Conservation (phyloP, 805 yeast species). For the Starmera amethionina region DNA sequence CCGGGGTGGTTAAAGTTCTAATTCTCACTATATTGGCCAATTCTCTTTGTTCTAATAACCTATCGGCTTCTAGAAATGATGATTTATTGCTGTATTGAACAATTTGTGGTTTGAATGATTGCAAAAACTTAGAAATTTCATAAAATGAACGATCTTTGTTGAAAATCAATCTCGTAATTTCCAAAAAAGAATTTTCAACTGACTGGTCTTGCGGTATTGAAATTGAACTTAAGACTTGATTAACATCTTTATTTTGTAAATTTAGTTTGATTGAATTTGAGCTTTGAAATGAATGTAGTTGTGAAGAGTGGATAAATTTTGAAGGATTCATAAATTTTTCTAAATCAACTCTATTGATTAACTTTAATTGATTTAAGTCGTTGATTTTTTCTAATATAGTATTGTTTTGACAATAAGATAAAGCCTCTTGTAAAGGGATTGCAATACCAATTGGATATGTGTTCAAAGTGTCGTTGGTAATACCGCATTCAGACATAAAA, state of each 20-base stretch:
- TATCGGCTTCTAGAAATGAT: constrained; percentile 42
- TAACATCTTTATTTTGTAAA: constrained; percentile 28
- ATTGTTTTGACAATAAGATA: constrained; percentile 45
- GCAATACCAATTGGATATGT: constrained; percentile 67
- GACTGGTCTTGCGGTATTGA: constrained; percentile 35
- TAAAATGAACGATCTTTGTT: constrained; percentile 69
- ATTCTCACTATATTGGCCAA: constrained; percentile 53
- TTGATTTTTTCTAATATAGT: constrained; percentile 35
- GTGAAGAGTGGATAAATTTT: neutral
- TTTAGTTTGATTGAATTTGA: neutral
- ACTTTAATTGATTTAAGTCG: constrained; percentile 31
- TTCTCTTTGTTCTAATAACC: constrained; percentile 42
- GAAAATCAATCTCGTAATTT: constrained; percentile 63
- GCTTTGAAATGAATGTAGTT: neutral
- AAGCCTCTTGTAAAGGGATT: constrained; percentile 55
- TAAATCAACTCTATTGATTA: constrained; percentile 65
- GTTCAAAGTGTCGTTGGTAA: constrained; percentile 43
- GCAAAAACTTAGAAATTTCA: constrained; percentile 65
- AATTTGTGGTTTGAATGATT: constrained; percentile 56
- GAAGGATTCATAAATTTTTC: constrained; percentile 12
- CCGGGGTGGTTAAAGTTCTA: constrained; percentile 65
- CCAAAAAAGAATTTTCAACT: constrained; percentile 57
- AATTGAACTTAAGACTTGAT: constrained; percentile 29
- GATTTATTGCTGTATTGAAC: constrained; percentile 22
- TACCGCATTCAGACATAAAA: constrained; percentile 48